phyloP scores from a whole-genome alignment of 2,329 filamentous ascomycete genomes.

The Ophiocordyceps camponoti-rufipedis region DNA sequence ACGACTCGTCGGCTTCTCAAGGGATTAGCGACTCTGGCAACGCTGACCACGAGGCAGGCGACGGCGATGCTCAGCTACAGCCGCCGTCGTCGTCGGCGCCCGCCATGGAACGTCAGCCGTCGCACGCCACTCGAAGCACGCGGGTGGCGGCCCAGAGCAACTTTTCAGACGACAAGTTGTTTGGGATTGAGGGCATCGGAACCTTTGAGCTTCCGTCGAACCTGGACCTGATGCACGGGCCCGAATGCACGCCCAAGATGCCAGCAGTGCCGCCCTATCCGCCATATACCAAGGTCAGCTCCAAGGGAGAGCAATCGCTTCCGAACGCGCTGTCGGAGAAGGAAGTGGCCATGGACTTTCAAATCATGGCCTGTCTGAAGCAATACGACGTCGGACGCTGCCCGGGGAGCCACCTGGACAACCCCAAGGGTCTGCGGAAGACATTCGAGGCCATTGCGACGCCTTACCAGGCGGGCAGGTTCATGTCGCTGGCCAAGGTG shows the following conservation, averaged over 20 bases:
- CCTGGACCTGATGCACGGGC: slow-evolving; percentile 34
- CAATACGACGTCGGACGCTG: slow-evolving; percentile 36
- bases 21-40: slow-evolving; percentile 32
- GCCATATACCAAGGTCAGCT: slow-evolving; percentile 40
- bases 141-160: slow-evolving; percentile 34
- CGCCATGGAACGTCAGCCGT: slow-evolving; percentile 44
- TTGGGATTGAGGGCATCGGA: slow-evolving; percentile 40
- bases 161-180: slow-evolving; percentile 36
- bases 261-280: slow-evolving; percentile 33
- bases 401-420: slow-evolving; percentile 36
- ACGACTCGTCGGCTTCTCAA: slow-evolving; percentile 25
- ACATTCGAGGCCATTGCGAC: slow-evolving; percentile 35
- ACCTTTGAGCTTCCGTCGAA: slow-evolving; percentile 41
- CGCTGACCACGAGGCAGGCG: slow-evolving; percentile 27
- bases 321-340: slow-evolving; percentile 30
- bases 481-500: slow-evolving; percentile 27
- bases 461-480: slow-evolving; percentile 27
- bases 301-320: slow-evolving; percentile 36
- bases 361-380: slow-evolving; percentile 38
- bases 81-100: slow-evolving; percentile 20
- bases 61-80: slow-evolving; percentile 20
- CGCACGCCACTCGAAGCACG: slow-evolving; percentile 45
- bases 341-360: slow-evolving; percentile 34
- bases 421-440: slow-evolving; percentile 31
- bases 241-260: slow-evolving; percentile 34